These are phyloP conservation scores for Alloteropsis angusta DNA, from an alignment of 202 grass and related monocot genomes.

Conservation along the genomic window DNA sequence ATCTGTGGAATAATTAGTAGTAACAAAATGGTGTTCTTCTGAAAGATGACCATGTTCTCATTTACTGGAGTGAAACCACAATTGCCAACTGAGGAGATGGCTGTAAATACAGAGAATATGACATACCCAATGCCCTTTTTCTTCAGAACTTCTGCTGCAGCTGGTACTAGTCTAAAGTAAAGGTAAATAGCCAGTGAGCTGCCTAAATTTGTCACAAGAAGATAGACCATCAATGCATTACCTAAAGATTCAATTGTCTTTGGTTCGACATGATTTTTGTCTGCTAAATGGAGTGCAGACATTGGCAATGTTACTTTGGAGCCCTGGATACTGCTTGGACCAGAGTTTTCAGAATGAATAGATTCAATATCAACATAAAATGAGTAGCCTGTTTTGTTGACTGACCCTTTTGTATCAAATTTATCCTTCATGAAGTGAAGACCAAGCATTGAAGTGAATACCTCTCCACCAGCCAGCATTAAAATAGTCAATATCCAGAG, in stretches of 20 bases:
- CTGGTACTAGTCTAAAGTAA: constrained; percentile 40
- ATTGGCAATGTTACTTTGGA: not conserved
- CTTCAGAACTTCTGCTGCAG: constrained; percentile 38
- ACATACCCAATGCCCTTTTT: constrained; percentile 37
- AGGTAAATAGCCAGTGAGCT: constrained; percentile 42
- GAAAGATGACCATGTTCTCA: constrained; percentile 79
- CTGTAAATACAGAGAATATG: constrained; percentile 57
- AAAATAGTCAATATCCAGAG: constrained; percentile 51
- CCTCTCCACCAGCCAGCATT: constrained; percentile 58
- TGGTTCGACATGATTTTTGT: constrained; percentile 17
- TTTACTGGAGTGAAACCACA: constrained; percentile 76
- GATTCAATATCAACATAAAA: constrained; percentile 32
- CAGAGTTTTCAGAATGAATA: constrained; percentile 16
- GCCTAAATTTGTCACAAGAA: constrained; percentile 33
- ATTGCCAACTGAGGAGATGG: constrained; percentile 66
- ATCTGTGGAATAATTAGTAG: constrained; percentile 66
- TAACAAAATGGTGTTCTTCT: constrained; percentile 48
- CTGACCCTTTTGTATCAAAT: constrained; percentile 7
- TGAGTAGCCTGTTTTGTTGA: constrained; percentile 10
- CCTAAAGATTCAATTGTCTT: constrained; percentile 36
- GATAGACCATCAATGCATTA: constrained; percentile 37
- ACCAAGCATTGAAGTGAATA: constrained; percentile 55
- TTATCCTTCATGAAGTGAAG: constrained; percentile 35
- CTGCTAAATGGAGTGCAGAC: not conserved
- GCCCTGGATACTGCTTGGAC: not conserved